Percentiles rank a stretch among this genome's conserved stretches.
phyloP scores from a whole-genome alignment of 768 basidiomycete genomes.

The Heimioporus sp. region DNA sequence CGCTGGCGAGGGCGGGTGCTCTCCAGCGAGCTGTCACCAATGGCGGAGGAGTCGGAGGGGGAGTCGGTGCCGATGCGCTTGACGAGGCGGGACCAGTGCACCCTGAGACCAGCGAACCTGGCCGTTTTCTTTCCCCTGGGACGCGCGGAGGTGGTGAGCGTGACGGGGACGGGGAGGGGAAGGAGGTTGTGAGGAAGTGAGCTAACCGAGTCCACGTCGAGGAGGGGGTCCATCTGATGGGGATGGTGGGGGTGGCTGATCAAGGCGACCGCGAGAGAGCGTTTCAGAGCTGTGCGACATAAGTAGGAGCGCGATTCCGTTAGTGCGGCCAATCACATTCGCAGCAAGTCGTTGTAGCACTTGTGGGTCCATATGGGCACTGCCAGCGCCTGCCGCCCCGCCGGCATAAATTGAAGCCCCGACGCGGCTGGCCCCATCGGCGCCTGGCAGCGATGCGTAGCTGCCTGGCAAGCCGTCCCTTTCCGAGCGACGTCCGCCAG shows the following conservation, averaged over 20 bases:
- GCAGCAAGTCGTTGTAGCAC: conserved; percentile 8
- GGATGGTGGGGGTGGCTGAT: not conserved
- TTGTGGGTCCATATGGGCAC: conserved; percentile 8
- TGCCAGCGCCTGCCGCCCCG: not conserved
- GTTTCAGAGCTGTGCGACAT: not conserved
- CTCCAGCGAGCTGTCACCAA: conserved; percentile 48
- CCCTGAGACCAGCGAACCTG: conserved; percentile 37
- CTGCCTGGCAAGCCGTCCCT: too few species aligned
- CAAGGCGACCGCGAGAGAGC: not conserved
- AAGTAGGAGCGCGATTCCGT: not conserved
- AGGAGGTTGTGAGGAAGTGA: conserved; percentile 11
- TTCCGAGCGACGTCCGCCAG: not conserved
- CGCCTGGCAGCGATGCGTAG: too few species aligned
- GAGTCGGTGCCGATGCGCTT: conserved; percentile 55
- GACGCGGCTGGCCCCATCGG: not conserved
- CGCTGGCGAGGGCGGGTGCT: conserved; percentile 30
- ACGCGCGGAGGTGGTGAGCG: conserved; percentile 27
- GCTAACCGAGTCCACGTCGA: not conserved
- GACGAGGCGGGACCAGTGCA: conserved; percentile 51
- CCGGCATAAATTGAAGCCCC: conserved; percentile 15
- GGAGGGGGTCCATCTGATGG: conserved; percentile 4
- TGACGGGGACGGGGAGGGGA: conserved; percentile 43
- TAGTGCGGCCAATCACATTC: conserved; percentile 1
- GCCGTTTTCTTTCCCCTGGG: conserved; percentile 37
- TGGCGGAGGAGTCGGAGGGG: conserved; percentile 52